A percentile compares a stretch with the other conserved stretches of the same genome.
Evolutionary conservation across 805 yeast genomes (phyloP).

Genomic region (Clavispora phyllophila): DNA sequence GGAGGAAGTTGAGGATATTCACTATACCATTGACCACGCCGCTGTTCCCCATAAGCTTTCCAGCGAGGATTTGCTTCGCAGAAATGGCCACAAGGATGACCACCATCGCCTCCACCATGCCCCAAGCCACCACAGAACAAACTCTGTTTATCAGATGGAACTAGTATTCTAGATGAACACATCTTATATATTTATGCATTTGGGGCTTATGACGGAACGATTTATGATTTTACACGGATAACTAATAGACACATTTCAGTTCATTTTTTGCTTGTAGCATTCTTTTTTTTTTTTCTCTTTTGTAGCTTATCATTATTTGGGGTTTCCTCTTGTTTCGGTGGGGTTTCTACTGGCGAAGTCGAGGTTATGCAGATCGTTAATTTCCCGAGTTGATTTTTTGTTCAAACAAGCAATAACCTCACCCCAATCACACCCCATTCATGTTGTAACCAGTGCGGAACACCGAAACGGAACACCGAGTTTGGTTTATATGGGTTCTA

Average conservation of each 20-base stretch:
- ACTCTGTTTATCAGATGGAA: constrained; percentile 35
- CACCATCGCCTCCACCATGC: neutral
- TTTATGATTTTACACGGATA: neutral
- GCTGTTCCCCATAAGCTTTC: neutral
- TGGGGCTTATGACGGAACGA: neutral
- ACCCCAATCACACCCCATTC: too few relatives aligned
- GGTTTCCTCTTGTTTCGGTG: too few relatives aligned
- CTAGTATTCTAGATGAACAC: constrained; percentile 28
- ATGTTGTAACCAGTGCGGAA: too few relatives aligned
- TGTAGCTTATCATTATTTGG: too few relatives aligned
- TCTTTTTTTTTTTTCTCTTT: too few relatives aligned
- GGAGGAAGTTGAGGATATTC: constrained; percentile 9
- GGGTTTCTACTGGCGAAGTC: too few relatives aligned
- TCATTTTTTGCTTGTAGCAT: too few relatives aligned
- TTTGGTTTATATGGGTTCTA: too few relatives aligned
- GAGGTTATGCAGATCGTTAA: too few relatives aligned
- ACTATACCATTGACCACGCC: constrained; percentile 4
- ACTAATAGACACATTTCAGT: constrained; percentile 3
- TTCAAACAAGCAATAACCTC: too few relatives aligned
- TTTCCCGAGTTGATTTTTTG: too few relatives aligned
- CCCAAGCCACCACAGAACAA: constrained; percentile 20
- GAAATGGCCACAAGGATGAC: constrained; percentile 1
- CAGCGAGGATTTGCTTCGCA: constrained; percentile 1
- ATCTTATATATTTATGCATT: neutral
- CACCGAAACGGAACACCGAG: too few relatives aligned